Conservation (phyloP, 2,329 filamentous ascomycete species). For the Xylaria sp. region DNA sequence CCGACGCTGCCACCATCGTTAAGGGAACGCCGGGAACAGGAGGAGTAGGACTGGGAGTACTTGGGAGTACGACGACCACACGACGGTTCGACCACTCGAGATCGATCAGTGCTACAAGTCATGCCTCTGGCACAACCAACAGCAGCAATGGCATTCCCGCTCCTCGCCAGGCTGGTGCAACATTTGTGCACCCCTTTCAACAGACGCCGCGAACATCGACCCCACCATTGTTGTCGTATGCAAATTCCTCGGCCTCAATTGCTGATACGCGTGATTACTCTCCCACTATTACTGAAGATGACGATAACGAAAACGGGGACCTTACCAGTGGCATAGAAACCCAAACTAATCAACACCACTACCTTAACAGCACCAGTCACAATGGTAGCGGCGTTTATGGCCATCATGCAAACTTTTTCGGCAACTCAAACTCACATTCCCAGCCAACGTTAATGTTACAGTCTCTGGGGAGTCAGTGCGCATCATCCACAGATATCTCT, state of each 20-base stretch:
- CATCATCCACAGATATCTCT: conserved; percentile 52
- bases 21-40: conserved; percentile 17
- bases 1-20: conserved; percentile 13
- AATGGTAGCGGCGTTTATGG: conserved; percentile 38
- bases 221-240: conserved; percentile 67
- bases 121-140: conserved; percentile 64
- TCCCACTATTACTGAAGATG: conserved; percentile 65
- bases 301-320: conserved; percentile 52
- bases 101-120: conserved; percentile 68
- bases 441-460: conserved; percentile 51
- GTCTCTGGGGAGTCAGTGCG: conserved; percentile 52
- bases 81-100: conserved; percentile 65
- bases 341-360: conserved; percentile 26
- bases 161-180: conserved; percentile 54
- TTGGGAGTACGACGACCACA: conserved; percentile 38
- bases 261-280: conserved; percentile 62
- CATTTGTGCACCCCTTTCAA: conserved; percentile 72
- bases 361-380: conserved; percentile 9
- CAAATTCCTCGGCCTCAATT: conserved; percentile 65
- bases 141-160: conserved; percentile 54
- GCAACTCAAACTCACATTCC: conserved; percentile 45
- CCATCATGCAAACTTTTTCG: conserved; percentile 44
- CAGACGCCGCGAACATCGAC: conserved; percentile 71
- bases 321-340: conserved; percentile 6
- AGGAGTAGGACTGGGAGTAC: conserved; percentile 27